A percentile compares a stretch with the other conserved stretches of the same genome.
These are phyloP conservation scores for Chaetomiaceae sp. DNA, from an alignment of 2,329 filamentous ascomycete genomes.

Conservation along the genomic window DNA sequence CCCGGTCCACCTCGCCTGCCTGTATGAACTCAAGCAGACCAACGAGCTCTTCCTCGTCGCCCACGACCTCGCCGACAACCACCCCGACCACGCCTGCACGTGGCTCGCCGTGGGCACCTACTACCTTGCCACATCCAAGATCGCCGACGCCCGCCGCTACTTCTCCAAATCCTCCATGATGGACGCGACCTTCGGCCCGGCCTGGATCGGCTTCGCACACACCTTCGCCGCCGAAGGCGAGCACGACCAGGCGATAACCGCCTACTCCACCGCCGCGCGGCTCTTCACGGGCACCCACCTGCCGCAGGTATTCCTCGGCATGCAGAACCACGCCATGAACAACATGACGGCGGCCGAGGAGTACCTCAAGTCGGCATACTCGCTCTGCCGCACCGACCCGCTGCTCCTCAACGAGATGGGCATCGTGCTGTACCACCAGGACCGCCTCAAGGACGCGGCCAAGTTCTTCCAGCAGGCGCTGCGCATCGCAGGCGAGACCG, in stretches of 20 bases:
- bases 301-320: constrained; percentile 91
- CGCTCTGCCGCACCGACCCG: constrained; percentile 77
- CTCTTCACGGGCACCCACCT: constrained; percentile 96
- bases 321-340: constrained; percentile 96
- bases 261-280: constrained; percentile 90
- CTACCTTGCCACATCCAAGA: constrained; percentile 83
- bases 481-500: constrained; percentile 70
- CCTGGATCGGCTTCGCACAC: constrained; percentile 98
- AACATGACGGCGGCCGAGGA: constrained; percentile 93
- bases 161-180: constrained; percentile 98
- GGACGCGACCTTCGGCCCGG: constrained; percentile 93
- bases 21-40: constrained; percentile 81
- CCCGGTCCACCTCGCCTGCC: constrained; percentile 83
- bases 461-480: constrained; percentile 75
- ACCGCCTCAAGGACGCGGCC: constrained; percentile 68
- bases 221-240: constrained; percentile 97
- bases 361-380: constrained; percentile 85
- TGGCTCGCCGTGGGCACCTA: constrained; percentile 95
- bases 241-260: constrained; percentile 95
- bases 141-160: constrained; percentile 89
- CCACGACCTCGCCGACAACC: constrained; percentile 86
- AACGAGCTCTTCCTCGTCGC: constrained; percentile 88
- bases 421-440: constrained; percentile 91
- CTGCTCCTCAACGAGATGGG: constrained; percentile 93
- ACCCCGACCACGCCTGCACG: constrained; percentile 84